A percentile compares a stretch with the other conserved stretches of the same genome.
Evolutionary conservation across 176 grass and related monocot genomes (phyloP).

Genomic region (Hordeum vulgare): DNA sequence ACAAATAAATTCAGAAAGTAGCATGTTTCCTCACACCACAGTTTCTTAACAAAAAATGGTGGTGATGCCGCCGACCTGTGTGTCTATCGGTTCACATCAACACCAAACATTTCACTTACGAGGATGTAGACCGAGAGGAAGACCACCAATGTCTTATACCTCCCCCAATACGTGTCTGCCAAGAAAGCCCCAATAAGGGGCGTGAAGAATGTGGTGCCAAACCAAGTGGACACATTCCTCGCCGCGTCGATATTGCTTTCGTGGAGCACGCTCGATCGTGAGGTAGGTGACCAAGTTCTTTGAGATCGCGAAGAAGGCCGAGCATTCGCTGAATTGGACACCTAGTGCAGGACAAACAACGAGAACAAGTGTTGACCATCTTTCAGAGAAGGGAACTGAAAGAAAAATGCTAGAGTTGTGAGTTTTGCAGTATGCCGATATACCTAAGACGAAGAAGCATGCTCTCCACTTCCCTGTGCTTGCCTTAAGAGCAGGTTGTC

Average conservation of each 20-base stretch:
- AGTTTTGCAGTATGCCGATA: no score
- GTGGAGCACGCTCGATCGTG: slow-evolving; percentile 37
- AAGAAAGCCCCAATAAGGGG: slow-evolving; percentile 55
- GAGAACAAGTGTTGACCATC: neutral
- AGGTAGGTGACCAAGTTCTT: slow-evolving; percentile 68
- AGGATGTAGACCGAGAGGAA: slow-evolving; percentile 34
- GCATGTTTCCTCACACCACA: neutral
- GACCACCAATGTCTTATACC: slow-evolving; percentile 40
- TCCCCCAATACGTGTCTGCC: slow-evolving; percentile 74
- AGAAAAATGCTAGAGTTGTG: no score
- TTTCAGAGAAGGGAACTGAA: no score
- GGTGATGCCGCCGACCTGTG: neutral
- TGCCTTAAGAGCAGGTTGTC: neutral
- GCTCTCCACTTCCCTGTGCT: slow-evolving; percentile 31
- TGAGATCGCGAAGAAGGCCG: slow-evolving; percentile 52
- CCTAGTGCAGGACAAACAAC: neutral
- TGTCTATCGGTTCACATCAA: neutral
- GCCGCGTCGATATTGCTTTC: slow-evolving; percentile 49
- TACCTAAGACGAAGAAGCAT: slow-evolving; percentile 34
- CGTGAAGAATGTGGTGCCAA: slow-evolving; percentile 56
- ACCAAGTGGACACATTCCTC: slow-evolving; percentile 54
- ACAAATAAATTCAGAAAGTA: neutral
- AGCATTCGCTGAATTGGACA: slow-evolving; percentile 43
- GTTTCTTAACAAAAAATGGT: neutral
- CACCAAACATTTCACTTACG: slow-evolving; percentile 29